Evolutionary conservation across 768 basidiomycete genomes (phyloP).

Genomic region (Dentipellis fragilis): DNA sequence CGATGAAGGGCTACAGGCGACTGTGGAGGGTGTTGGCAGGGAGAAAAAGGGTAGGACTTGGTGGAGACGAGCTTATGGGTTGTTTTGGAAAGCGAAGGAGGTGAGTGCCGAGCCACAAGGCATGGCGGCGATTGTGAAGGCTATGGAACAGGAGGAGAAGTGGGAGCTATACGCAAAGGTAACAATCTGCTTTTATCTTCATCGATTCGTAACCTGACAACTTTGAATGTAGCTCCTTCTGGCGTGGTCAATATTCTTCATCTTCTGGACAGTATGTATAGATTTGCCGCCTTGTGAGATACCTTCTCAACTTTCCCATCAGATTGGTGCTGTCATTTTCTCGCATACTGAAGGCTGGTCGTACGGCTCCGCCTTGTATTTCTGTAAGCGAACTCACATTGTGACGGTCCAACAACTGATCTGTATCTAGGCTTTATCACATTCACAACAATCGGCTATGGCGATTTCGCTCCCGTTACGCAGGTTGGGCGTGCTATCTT

Average conservation of each 20-base stretch:
- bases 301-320: not conserved
- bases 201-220: not conserved
- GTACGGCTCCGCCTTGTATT: constrained; percentile 57
- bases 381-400: constrained; percentile 37
- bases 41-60: not conserved
- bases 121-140: constrained; percentile 13
- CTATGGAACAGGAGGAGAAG: constrained; percentile 28
- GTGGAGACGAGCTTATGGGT: not conserved
- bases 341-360: constrained; percentile 58
- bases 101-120: constrained; percentile 4
- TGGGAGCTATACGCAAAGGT: constrained; percentile 51
- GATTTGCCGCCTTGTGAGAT: not conserved
- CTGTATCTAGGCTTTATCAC: constrained; percentile 47
- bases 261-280: constrained; percentile 62
- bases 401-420: not conserved
- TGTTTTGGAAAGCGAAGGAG: constrained; percentile 11
- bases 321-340: constrained; percentile 67
- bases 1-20: too few relatives aligned
- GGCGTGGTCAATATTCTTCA: constrained; percentile 50
- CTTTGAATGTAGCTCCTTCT: constrained; percentile 25
- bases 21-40: too few relatives aligned
- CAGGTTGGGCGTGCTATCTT: constrained; percentile 70
- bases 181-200: not conserved
- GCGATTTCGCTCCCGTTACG: constrained; percentile 53
- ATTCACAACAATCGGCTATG: constrained; percentile 70